A percentile compares a stretch with the other conserved stretches of the same genome.
phyloP scores from a whole-genome alignment of 129 eudicot genomes.

The Helianthus annuus region HanXRQr2.0-SUNRISE NC_035434.2:173905621-173906120 shows the following conservation, averaged over 20 bases:
- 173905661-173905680: constrained; percentile 87
- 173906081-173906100: no score
- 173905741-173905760: constrained; percentile 90
- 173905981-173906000: no score
- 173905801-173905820: constrained; percentile 93
- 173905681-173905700: constrained; percentile 93
- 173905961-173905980: no score
- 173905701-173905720: constrained; percentile 93
- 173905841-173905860: constrained; percentile 61
- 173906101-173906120: no score
- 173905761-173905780: constrained; percentile 93
- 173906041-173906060: no score
- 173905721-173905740: constrained; percentile 78
- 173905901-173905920: background rate
- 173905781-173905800: constrained; percentile 95
- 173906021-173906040: no score
- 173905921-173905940: background rate
- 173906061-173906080: no score
- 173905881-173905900: background rate
- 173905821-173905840: constrained; percentile 89
- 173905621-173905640: constrained; percentile 84
- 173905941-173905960: no score
- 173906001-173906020: no score
- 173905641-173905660: constrained; percentile 95
- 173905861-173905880: constrained; percentile 5